Evolutionary conservation across 2,329 filamentous ascomycete genomes (phyloP).

Genomic region (Fusarium hainanense): DNA sequence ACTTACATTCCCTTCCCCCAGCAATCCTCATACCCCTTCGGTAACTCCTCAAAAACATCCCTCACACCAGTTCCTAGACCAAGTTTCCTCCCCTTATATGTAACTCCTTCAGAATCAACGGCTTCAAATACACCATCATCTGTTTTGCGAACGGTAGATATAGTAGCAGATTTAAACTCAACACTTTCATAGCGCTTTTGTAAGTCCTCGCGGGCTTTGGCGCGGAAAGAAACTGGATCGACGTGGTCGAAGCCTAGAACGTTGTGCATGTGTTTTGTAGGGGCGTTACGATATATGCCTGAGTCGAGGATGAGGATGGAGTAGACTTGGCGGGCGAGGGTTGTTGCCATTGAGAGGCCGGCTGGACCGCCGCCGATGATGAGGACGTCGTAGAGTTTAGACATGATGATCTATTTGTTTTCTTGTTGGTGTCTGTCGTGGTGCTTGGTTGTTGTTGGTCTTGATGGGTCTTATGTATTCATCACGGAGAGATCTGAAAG

Average conservation of each 20-base stretch:
- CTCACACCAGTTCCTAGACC: constrained; percentile 65
- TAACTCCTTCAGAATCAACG: constrained; percentile 54
- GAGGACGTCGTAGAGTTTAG: constrained; percentile 59
- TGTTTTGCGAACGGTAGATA: constrained; percentile 46
- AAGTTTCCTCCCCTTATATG: constrained; percentile 63
- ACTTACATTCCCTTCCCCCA: constrained; percentile 65
- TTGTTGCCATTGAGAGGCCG: constrained; percentile 59
- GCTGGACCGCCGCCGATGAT: constrained; percentile 65
- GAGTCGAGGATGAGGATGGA: constrained; percentile 62
- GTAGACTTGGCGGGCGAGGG: constrained; percentile 61
- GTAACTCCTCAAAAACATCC: constrained; percentile 61
- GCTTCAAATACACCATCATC: constrained; percentile 50
- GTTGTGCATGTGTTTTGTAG: constrained; percentile 61
- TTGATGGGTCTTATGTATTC: constrained; percentile 15
- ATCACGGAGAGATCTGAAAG: constrained; percentile 27
- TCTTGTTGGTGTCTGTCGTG: not conserved
- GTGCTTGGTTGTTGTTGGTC: not conserved
- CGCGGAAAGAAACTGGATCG: constrained; percentile 50
- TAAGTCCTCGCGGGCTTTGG: constrained; percentile 51
- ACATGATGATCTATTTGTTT: not conserved
- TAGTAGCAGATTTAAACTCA: constrained; percentile 46
- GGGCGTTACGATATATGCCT: constrained; percentile 61
- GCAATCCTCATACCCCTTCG: constrained; percentile 65
- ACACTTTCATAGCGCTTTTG: constrained; percentile 50
- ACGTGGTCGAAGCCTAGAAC: constrained; percentile 55